Percentiles rank a stretch among this genome's conserved stretches.
Evolutionary conservation across 2,329 filamentous ascomycete species (phyloP).

Genomic region (Bipolaris cookei): DNA sequence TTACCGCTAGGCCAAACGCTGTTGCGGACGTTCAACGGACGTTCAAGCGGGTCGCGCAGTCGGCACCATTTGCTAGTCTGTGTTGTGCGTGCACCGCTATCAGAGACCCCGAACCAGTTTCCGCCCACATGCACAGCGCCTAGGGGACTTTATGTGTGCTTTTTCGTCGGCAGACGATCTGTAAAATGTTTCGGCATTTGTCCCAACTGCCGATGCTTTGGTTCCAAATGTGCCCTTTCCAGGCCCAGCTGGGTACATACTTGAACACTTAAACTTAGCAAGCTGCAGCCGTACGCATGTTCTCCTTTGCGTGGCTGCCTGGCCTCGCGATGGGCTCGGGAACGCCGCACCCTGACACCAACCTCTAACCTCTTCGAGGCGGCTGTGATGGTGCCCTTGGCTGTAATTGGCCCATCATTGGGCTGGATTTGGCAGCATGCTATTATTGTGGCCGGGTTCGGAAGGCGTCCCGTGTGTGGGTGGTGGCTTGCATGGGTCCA

Average conservation of each 20-base stretch:
- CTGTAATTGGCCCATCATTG: constrained; percentile 5
- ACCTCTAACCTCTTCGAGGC: constrained; percentile 12
- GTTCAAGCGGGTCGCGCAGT: background rate
- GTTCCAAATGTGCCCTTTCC: background rate
- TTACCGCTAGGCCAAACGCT: background rate
- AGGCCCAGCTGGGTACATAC: background rate
- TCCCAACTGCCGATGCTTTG: background rate
- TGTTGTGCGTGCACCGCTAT: background rate
- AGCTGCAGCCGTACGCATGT: constrained; percentile 12
- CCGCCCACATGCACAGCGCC: background rate
- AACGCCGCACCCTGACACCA: constrained; percentile 13
- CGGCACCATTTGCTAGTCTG: background rate
- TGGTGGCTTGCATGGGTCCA: constrained; percentile 14
- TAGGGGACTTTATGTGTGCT: background rate
- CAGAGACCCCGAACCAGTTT: background rate
- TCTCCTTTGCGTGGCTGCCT: constrained; percentile 11
- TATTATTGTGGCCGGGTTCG: constrained; percentile 7
- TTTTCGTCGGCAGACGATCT: background rate
- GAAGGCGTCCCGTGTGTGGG: constrained; percentile 13
- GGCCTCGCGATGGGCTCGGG: constrained; percentile 3
- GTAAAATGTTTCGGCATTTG: background rate
- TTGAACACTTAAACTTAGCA: background rate
- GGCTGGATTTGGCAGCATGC: constrained; percentile 6
- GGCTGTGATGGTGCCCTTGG: constrained; percentile 1
- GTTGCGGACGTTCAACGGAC: background rate